These are phyloP conservation scores for Lachancea sp. DNA, from an alignment of 805 yeast species.

Conservation along the genomic window DNA sequence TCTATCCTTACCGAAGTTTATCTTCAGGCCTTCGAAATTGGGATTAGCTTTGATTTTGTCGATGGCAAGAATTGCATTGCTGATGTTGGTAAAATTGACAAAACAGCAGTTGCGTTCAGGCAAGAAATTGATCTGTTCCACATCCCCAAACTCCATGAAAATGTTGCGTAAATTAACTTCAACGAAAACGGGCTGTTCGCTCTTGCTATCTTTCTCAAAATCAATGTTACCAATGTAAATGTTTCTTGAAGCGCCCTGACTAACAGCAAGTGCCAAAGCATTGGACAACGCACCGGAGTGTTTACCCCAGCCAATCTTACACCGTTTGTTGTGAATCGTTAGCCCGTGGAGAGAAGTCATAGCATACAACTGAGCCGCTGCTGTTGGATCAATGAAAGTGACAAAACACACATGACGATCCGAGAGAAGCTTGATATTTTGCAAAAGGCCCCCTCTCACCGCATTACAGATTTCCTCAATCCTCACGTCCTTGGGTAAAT, in stretches of 20 bases:
- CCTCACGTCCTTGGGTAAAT: slow-evolving; percentile 79
- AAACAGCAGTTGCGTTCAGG: slow-evolving; percentile 84
- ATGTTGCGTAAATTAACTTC: slow-evolving; percentile 60
- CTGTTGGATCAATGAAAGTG: slow-evolving; percentile 92
- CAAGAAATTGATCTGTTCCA: slow-evolving; percentile 87
- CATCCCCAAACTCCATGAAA: slow-evolving; percentile 82
- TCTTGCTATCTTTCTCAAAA: slow-evolving; percentile 22
- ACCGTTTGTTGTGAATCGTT: slow-evolving; percentile 75
- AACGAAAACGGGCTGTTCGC: slow-evolving; percentile 34
- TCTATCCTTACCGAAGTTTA: slow-evolving; percentile 89
- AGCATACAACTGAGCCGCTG: slow-evolving; percentile 96
- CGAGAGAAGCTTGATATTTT: slow-evolving; percentile 68
- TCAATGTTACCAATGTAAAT: slow-evolving; percentile 78
- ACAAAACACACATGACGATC: slow-evolving; percentile 92
- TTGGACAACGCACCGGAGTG: slow-evolving; percentile 89
- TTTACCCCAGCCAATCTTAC: slow-evolving; percentile 96
- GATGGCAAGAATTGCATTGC: slow-evolving; percentile 85
- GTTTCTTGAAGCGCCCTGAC: slow-evolving; percentile 90
- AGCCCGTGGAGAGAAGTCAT: slow-evolving; percentile 87
- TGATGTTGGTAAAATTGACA: slow-evolving; percentile 84
- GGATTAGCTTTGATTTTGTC: slow-evolving; percentile 79
- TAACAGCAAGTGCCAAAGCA: slow-evolving; percentile 80
- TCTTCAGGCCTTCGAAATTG: slow-evolving; percentile 64
- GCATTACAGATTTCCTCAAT: slow-evolving; percentile 94
- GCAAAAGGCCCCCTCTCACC: slow-evolving; percentile 90